Evolutionary conservation across 2,329 filamentous ascomycete species (phyloP), one percentile per base, ranked within the genome.

Genomic region (Shiraia sp.): DNA sequence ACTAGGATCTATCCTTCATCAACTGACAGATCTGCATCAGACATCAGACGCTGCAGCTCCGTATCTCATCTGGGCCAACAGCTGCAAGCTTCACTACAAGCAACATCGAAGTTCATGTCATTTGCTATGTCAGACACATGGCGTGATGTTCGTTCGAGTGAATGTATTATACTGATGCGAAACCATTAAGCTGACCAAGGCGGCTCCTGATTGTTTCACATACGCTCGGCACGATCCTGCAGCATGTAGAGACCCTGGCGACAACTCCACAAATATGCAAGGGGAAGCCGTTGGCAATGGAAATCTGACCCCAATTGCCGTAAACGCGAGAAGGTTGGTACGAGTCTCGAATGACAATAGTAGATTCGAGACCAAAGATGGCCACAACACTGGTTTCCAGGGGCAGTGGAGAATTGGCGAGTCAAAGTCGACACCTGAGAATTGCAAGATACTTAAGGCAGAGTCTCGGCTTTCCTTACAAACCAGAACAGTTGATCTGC

Each of bases 401-500:
- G 32, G 25, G 30, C 23, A 5, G 28, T 16, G 25, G 23, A 32
- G 31, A 13, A 34, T 15, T 15, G 35, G 25, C 37, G 32, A 19
- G 14, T 37, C 16, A 23, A 10, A n/a, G 25, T 37, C 27, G 30
- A 34, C 16, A 44, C 36, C 32, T 31, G 40, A 35, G 26, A 10
- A 4, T 17, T 12, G 23, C 14, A 19, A 37, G 30, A 44, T 59
- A 65, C 47, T 55, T 60, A 65, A 66, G 57, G 53, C 54, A 51
- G 44, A 43, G 31, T 42, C 37, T 27, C 26, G 27, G 33, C 44
- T 35, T 33, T 27, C 23, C 10, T 33, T 32, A 41, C 47, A 46
- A 48, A 34, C 42, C 49, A 56, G 48, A 53, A 37, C 59, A 63
- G 49, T 56, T 55, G 51, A 57, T 42, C 57, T 62, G 54, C 42